phyloP scores from a whole-genome alignment of 2,329 filamentous ascomycete genomes.

The Triangularia setosa region DNA sequence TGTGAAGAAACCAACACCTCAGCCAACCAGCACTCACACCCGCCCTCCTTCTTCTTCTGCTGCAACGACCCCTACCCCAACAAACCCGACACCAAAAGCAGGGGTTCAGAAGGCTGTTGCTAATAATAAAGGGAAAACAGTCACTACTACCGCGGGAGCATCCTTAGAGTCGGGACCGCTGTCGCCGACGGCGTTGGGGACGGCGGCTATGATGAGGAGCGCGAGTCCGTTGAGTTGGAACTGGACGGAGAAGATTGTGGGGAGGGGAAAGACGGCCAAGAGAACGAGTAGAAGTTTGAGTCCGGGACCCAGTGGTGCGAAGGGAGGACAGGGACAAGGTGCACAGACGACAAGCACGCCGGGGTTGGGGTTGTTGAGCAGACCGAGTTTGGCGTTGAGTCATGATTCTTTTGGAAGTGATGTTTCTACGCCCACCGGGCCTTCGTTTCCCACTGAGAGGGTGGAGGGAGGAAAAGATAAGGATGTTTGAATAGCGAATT shows the following conservation, averaged over 20 bases:
- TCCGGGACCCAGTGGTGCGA: no score
- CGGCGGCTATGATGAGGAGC: conserved; percentile 18
- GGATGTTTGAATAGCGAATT: not conserved
- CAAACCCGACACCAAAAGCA: not conserved
- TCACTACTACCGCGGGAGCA: not conserved
- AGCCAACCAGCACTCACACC: not conserved
- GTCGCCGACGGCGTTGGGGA: not conserved
- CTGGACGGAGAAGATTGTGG: conserved; percentile 31
- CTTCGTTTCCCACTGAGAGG: not conserved
- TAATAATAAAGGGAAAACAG: not conserved
- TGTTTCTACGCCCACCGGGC: no score
- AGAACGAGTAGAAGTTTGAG: not conserved
- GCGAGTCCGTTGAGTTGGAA: conserved; percentile 25
- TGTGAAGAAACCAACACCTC: not conserved
- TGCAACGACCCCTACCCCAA: not conserved
- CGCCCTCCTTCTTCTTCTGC: not conserved
- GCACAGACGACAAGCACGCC: not conserved
- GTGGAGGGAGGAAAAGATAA: not conserved
- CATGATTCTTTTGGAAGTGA: not conserved
- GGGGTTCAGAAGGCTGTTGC: not conserved
- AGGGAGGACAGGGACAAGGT: no score
- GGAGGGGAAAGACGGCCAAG: conserved; percentile 23
- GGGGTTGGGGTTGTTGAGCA: not conserved
- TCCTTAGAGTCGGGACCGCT: not conserved
- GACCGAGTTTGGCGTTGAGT: not conserved